phyloP scores from a whole-genome alignment of 495 filamentous ascomycete species.

The Talaromyces adpressus region DNA sequence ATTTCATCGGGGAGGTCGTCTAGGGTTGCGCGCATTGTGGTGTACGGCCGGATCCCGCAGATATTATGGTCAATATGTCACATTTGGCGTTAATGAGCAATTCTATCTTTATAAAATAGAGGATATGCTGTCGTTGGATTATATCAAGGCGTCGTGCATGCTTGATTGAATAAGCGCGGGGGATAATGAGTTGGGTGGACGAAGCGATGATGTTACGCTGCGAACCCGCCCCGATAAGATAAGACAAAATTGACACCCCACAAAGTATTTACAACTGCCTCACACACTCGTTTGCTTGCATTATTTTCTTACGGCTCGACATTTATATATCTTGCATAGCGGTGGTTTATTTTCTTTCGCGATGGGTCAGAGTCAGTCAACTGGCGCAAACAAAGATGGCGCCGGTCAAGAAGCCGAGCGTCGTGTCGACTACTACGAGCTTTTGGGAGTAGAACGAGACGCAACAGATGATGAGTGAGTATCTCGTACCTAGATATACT shows the following conservation, averaged over 20 bases:
- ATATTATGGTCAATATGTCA: background rate
- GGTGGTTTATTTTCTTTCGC: background rate
- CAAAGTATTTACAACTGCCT: background rate
- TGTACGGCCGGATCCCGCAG: background rate
- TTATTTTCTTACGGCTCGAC: background rate
- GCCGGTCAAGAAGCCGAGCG: constrained; percentile 18
- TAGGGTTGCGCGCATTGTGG: constrained; percentile 15
- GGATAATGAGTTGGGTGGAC: background rate
- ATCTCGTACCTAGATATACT: too few species aligned
- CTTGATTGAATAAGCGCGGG: background rate
- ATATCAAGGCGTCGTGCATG: background rate
- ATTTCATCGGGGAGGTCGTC: constrained; percentile 64
- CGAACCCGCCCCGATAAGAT: constrained; percentile 15
- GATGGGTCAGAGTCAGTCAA: constrained; percentile 83
- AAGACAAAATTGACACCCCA: constrained; percentile 10
- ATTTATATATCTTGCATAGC: background rate
- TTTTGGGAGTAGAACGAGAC: constrained; percentile 64
- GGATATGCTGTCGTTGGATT: background rate
- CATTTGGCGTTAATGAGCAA: background rate
- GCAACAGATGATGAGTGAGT: constrained; percentile 76
- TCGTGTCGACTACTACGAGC: constrained; percentile 88
- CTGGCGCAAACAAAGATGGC: constrained; percentile 29
- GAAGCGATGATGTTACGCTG: background rate
- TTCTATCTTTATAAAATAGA: background rate
- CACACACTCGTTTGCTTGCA: background rate